These are phyloP conservation scores for Alternaria triticimaculans DNA, from an alignment of 2,329 filamentous ascomycete species.

Conservation along the genomic window DNA sequence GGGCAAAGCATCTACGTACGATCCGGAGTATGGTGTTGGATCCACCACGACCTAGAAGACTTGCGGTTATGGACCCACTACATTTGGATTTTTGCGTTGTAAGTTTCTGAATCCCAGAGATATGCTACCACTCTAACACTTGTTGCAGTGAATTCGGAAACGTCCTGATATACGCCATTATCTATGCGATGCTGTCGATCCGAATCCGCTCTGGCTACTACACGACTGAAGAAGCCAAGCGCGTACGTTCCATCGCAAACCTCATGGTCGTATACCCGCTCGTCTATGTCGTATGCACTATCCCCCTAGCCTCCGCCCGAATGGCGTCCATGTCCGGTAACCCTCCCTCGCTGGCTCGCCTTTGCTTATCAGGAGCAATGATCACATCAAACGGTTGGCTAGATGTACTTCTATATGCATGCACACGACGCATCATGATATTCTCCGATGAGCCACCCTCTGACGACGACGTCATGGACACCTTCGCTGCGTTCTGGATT, in stretches of 20 bases:
- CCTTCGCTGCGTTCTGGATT: slow-evolving; percentile 45
- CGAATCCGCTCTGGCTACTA: slow-evolving; percentile 49
- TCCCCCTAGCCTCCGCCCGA: slow-evolving; percentile 69
- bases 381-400: slow-evolving; percentile 66
- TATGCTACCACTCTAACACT: slow-evolving; percentile 1
- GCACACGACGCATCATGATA: slow-evolving; percentile 63
- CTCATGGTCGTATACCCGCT: slow-evolving; percentile 72
- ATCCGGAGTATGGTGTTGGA: slow-evolving; percentile 73
- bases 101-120: not conserved
- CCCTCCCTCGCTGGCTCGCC: slow-evolving; percentile 53
- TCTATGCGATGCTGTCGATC: slow-evolving; percentile 49
- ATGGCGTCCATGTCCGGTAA: slow-evolving; percentile 67
- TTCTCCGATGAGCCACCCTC: slow-evolving; percentile 56
- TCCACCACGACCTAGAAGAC: slow-evolving; percentile 60
- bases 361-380: slow-evolving; percentile 61
- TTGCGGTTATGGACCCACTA: slow-evolving; percentile 69
- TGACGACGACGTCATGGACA: slow-evolving; percentile 45
- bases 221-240: slow-evolving; percentile 38
- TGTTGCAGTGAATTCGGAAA: slow-evolving; percentile 55
- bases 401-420: slow-evolving; percentile 64
- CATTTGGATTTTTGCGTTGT: slow-evolving; percentile 66
- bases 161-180: slow-evolving; percentile 57
- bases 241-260: slow-evolving; percentile 53
- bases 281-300: slow-evolving; percentile 73
- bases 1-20: slow-evolving; percentile 63